A percentile compares a stretch with the other conserved stretches of the same genome.
Conservation (phyloP, 345 rosid species). For the Limnanthes douglasii region DNA sequence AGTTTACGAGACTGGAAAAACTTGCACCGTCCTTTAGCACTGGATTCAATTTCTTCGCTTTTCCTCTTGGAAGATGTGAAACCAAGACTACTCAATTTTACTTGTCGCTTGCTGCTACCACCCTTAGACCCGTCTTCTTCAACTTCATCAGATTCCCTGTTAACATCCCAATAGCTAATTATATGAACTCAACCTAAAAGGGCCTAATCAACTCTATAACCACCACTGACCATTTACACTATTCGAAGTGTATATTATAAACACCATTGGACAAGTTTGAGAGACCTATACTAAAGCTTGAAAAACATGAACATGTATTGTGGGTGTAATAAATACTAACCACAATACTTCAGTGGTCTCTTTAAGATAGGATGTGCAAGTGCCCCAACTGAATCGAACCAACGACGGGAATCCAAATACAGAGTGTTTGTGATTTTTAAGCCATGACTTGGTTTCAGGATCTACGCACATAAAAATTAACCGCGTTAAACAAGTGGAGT, state of each 20-base stretch:
- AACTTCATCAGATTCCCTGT: slow-evolving; percentile 56
- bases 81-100: slow-evolving; percentile 59
- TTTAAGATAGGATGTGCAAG: slow-evolving; percentile 58
- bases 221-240: too few relatives aligned
- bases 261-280: too few relatives aligned
- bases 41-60: slow-evolving; percentile 61
- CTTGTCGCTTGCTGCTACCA: slow-evolving; percentile 39
- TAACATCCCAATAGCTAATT: too few relatives aligned
- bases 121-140: slow-evolving; percentile 38
- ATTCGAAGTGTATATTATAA: too few relatives aligned
- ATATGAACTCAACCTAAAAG: too few relatives aligned
- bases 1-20: slow-evolving; percentile 71
- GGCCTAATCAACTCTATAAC: too few relatives aligned
- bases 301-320: too few relatives aligned
- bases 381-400: slow-evolving; percentile 97
- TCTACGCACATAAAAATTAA: slow-evolving; percentile 24
- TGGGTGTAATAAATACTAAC: slow-evolving; percentile 24
- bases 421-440: slow-evolving; percentile 50
- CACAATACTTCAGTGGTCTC: slow-evolving; percentile 55
- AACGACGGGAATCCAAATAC: slow-evolving; percentile 87
- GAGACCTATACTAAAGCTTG: too few relatives aligned
- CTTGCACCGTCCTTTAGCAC: slow-evolving; percentile 82
- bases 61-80: slow-evolving; percentile 48
- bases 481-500: slow-evolving; percentile 5
- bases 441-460: slow-evolving; percentile 88